These are phyloP conservation scores for Pseudogymnoascus sp. DNA, from an alignment of 2,329 filamentous ascomycete species.

Conservation along the genomic window DNA sequence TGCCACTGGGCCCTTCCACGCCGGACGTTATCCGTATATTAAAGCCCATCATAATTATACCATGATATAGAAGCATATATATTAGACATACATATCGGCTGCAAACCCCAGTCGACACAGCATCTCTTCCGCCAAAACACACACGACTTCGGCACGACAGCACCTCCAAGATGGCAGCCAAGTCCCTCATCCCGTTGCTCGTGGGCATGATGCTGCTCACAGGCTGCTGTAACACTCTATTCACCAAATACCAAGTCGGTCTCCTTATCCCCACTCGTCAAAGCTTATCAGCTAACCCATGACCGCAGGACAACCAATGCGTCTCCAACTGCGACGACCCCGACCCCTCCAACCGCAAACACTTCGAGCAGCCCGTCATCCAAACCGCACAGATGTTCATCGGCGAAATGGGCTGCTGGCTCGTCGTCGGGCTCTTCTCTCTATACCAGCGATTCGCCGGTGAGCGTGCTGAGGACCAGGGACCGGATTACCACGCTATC, in stretches of 20 bases:
- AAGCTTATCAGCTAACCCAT: constrained; percentile 15
- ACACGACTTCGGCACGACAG: background rate
- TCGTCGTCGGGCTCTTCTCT: constrained; percentile 67
- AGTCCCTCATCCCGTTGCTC: constrained; percentile 69
- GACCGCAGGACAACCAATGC: constrained; percentile 84
- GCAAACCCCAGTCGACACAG: background rate
- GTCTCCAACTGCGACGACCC: constrained; percentile 76
- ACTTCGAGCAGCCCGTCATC: constrained; percentile 91
- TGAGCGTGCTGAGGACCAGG: constrained; percentile 35
- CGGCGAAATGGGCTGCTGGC: constrained; percentile 92
- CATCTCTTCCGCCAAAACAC: background rate
- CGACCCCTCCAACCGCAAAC: constrained; percentile 55
- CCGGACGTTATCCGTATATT: background rate
- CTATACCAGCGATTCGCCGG: constrained; percentile 53
- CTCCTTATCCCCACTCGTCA: background rate
- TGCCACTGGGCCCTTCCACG: background rate
- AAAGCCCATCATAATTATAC: background rate
- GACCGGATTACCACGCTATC: constrained; percentile 59
- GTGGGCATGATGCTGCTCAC: constrained; percentile 96
- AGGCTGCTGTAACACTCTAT: constrained; percentile 90
- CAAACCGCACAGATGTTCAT: constrained; percentile 98
- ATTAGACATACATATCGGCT: background rate
- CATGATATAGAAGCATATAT: background rate
- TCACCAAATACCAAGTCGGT: constrained; percentile 89
- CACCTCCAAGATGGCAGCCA: constrained; percentile 53